A percentile compares a stretch with the other conserved stretches of the same genome.
Evolutionary conservation across 2,329 filamentous ascomycete species (phyloP).

Genomic region (Gaeumannomyces tritici): DNA sequence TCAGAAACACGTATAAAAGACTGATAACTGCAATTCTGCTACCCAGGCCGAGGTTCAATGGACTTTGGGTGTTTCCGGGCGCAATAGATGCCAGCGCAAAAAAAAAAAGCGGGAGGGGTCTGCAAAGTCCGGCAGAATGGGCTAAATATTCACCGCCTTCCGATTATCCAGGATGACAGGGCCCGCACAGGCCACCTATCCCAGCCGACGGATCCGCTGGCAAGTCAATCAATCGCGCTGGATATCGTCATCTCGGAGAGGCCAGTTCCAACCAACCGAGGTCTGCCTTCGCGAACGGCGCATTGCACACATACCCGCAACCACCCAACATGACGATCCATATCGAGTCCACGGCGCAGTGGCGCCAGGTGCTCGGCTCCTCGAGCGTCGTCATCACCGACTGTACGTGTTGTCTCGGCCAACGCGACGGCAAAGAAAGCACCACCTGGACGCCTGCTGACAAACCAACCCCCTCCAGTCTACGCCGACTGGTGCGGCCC

Average conservation of each 20-base stretch:
- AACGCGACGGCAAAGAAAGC: background rate
- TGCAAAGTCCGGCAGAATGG: constrained; percentile 14
- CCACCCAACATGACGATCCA: constrained; percentile 34
- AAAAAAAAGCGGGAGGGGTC: constrained; percentile 5
- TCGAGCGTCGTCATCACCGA: constrained; percentile 80
- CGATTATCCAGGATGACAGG: background rate
- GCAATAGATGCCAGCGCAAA: background rate
- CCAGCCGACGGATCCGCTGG: background rate
- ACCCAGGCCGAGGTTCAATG: background rate
- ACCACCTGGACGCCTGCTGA: constrained; percentile 1
- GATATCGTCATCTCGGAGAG: background rate
- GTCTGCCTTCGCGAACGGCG: background rate
- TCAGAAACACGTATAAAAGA: background rate
- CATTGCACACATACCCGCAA: background rate
- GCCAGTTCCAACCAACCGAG: background rate
- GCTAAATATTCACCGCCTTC: constrained; percentile 13
- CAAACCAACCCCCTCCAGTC: constrained; percentile 42
- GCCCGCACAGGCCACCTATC: background rate
- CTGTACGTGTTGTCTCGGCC: constrained; percentile 52
- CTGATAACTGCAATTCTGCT: background rate
- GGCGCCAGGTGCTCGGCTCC: constrained; percentile 59
- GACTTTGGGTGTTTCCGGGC: background rate
- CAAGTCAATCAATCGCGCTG: too few species aligned
- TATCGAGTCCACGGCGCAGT: constrained; percentile 60
- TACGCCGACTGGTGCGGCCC: constrained; percentile 93